phyloP scores from a whole-genome alignment of 1,284 basidiomycete genomes.

The Uromyces viciae-fabae region DNA sequence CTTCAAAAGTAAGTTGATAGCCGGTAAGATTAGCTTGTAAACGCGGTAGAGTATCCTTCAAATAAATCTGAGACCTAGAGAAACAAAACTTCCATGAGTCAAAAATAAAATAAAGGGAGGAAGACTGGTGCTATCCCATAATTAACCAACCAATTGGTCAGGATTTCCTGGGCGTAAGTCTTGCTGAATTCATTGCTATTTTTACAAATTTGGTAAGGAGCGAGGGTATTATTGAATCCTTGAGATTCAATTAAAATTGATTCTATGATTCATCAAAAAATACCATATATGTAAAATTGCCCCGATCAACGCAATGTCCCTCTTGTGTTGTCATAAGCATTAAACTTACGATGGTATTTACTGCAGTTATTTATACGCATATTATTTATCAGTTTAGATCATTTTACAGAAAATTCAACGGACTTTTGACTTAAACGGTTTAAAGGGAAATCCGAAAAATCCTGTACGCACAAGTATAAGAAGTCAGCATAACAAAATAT shows the following conservation, averaged over 20 bases:
- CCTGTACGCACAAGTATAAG: too few species aligned
- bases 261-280: neutral
- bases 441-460: conserved; percentile 22
- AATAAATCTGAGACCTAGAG: conserved; percentile 59
- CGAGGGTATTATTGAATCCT: conserved; percentile 22
- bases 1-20: conserved; percentile 66
- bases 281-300: neutral
- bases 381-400: neutral
- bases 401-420: neutral
- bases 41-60: conserved; percentile 65
- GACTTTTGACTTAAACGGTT: conserved; percentile 20
- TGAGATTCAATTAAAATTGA: conserved; percentile 12
- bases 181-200: neutral
- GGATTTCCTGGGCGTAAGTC: neutral
- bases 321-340: too few species aligned
- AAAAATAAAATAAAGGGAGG: neutral
- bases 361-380: too few species aligned
- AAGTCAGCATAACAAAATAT: too few species aligned
- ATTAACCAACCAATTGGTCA: conserved; percentile 24
- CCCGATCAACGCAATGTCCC: too few species aligned
- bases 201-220: conserved; percentile 24
- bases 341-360: conserved; percentile 24
- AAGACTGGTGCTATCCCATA: neutral
- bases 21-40: conserved; percentile 64
- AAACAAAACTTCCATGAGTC: neutral